Base-by-base conservation (phyloP, 129 eudicot species). In the Saposhnikovia divaricata region DNA sequence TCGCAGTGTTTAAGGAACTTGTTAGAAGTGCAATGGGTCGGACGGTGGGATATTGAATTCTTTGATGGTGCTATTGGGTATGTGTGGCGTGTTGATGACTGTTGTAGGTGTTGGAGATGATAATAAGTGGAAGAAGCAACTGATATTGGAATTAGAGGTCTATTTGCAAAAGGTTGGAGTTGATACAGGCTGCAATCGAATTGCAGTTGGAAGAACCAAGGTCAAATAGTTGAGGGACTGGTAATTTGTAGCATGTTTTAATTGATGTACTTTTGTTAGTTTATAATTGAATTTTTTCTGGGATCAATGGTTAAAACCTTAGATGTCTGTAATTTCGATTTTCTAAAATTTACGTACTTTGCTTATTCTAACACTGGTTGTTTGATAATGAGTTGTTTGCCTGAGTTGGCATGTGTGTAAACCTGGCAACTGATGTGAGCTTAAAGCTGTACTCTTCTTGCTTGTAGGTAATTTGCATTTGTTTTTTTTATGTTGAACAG, bases 41-140 rank as follows among this genome's bases (percentile, higher is more conserved):
- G 75, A 84, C 16, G 94, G 65, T 48, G 87, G 87, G 89, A 76
- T 85, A 3, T 34, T 87, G 78, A 87, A 84, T 80, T 83, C 87
- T 34, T 42, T 43, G 39, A 74, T 44, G 23, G 76, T 86, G 73
- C 89, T 89, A 4, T 68, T 87, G 77, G 81, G 81, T 63, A 87
- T 93, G 43, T 82, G 87, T 9, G 88, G 61, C 61, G 75, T 81
- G 16, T 57, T 81, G 18, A 65, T 82, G 81, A 83, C 59, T 76
- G 70, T 75, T 39, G 42, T 80, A 0, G 70, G 85, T 59, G 88
- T 81, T 55, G 27, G 11, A 76, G 91, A 88, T 82, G 75, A 89
- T 78, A 91, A 89, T 42, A 90, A 85, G 75, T 95, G 99, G 96
- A 92, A 90, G 91, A 95, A 95, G 84, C 97, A 95, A 39, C 93